These are phyloP conservation scores for Diplodia corticola DNA, from an alignment of 2,329 filamentous ascomycete species.

Conservation along the genomic window DNA sequence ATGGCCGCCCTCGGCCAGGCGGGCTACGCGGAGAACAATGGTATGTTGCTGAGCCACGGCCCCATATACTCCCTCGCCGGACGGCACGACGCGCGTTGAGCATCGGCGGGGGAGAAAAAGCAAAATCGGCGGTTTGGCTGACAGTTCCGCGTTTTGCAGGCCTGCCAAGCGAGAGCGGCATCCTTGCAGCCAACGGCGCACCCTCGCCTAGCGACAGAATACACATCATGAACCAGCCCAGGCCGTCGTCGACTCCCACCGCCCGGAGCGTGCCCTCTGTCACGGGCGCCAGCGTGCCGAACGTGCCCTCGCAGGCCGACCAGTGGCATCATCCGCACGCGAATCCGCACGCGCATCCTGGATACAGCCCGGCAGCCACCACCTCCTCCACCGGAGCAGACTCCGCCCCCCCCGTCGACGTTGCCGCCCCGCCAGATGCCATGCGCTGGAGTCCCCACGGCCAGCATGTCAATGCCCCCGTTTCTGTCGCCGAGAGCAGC, in stretches of 20 bases:
- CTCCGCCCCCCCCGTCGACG: constrained; percentile 30
- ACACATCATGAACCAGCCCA: constrained; percentile 42
- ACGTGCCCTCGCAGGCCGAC: constrained; percentile 34
- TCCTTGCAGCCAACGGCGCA: constrained; percentile 34
- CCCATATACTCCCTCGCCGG: constrained; percentile 3
- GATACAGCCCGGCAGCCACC: constrained; percentile 20
- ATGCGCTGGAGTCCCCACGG: constrained; percentile 38
- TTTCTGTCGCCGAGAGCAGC: constrained; percentile 33
- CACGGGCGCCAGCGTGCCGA: constrained; percentile 31
- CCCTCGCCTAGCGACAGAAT: constrained; percentile 42
- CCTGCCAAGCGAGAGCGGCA: constrained; percentile 24
- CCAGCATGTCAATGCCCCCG: constrained; percentile 34
- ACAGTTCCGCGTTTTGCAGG: constrained; percentile 19
- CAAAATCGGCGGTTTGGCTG: constrained; percentile 17
- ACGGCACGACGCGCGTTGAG: constrained; percentile 14
- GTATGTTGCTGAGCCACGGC: constrained; percentile 33
- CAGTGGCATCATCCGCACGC: constrained; percentile 41
- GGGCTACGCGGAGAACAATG: constrained; percentile 34
- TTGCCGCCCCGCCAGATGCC: constrained; percentile 32
- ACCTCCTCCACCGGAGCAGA: constrained; percentile 18
- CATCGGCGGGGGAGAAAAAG: constrained; percentile 8
- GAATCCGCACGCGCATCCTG: constrained; percentile 19
- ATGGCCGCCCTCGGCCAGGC: constrained; percentile 42
- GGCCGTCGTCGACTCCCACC: constrained; percentile 40
- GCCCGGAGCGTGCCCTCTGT: constrained; percentile 41